phyloP scores from a whole-genome alignment of 176 grass and related monocot genomes.

The Oryza meyeriana region DNA sequence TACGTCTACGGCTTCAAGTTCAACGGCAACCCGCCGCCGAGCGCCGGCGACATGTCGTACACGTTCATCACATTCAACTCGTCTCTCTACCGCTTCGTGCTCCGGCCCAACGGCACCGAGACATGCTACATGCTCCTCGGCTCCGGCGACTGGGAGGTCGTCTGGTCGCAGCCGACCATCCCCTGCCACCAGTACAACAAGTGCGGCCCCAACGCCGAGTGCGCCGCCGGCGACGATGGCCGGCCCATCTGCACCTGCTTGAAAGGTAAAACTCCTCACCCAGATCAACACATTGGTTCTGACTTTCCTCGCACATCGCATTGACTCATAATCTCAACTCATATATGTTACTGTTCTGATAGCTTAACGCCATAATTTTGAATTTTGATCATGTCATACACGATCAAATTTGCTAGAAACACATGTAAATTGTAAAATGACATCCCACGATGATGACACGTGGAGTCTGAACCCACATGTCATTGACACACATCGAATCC shows the following conservation, averaged over 20 bases:
- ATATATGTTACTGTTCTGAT: not conserved
- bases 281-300: not conserved
- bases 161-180: slow-evolving; percentile 54
- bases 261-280: not conserved
- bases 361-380: not conserved
- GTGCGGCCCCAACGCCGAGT: slow-evolving; percentile 62
- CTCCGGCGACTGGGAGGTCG: slow-evolving; percentile 36
- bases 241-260: slow-evolving; percentile 55
- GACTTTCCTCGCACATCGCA: not conserved
- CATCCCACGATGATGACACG: no score
- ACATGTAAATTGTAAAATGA: no score
- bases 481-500: no score
- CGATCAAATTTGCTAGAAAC: not conserved
- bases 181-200: slow-evolving; percentile 60
- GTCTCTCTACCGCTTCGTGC: slow-evolving; percentile 41
- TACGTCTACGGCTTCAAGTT: slow-evolving; percentile 53
- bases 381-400: not conserved
- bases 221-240: slow-evolving; percentile 22
- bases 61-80: slow-evolving; percentile 33
- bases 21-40: slow-evolving; percentile 13
- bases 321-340: not conserved
- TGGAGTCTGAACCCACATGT: not conserved
- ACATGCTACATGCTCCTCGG: slow-evolving; percentile 45
- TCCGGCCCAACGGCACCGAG: slow-evolving; percentile 47
- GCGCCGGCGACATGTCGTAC: slow-evolving; percentile 19